phyloP scores from a whole-genome alignment of 2,329 filamentous ascomycete species.

The Paecilomyces formosus region DNA sequence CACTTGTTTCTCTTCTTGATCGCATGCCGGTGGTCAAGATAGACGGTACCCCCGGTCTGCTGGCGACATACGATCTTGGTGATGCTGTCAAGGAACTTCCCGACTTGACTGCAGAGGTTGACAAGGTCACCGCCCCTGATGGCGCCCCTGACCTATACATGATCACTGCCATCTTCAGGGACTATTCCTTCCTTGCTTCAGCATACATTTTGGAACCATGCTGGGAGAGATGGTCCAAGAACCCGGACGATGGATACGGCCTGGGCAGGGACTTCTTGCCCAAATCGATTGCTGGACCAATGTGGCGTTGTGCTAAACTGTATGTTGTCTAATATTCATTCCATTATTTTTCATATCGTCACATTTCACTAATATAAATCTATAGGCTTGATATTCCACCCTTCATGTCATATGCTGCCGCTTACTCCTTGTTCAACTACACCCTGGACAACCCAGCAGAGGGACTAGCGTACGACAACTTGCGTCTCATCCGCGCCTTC shows the following conservation, averaged over 20 bases:
- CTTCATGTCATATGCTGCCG: slow-evolving; percentile 77
- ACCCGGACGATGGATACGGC: slow-evolving; percentile 63
- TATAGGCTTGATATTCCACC: slow-evolving; percentile 67
- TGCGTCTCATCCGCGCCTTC: slow-evolving; percentile 84
- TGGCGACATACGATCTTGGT: slow-evolving; percentile 67
- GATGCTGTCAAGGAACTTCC: slow-evolving; percentile 68
- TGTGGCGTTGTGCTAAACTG: slow-evolving; percentile 78
- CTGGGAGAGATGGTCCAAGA: slow-evolving; percentile 59
- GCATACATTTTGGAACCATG: slow-evolving; percentile 89
- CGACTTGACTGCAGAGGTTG: slow-evolving; percentile 66
- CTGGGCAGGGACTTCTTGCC: slow-evolving; percentile 69
- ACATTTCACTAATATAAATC: slow-evolving; percentile 7
- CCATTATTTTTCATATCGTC: background rate
- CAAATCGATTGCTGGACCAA: slow-evolving; percentile 66
- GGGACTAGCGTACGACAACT: slow-evolving; percentile 52
- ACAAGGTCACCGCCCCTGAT: slow-evolving; percentile 49
- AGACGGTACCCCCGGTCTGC: slow-evolving; percentile 66
- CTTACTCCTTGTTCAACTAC: slow-evolving; percentile 58
- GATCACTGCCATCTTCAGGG: slow-evolving; percentile 80
- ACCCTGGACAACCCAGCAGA: slow-evolving; percentile 49
- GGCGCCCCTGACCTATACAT: slow-evolving; percentile 63
- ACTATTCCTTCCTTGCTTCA: slow-evolving; percentile 86
- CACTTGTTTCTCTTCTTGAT: slow-evolving; percentile 63
- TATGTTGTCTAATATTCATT: slow-evolving; percentile 45
- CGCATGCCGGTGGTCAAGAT: slow-evolving; percentile 72